Percentiles rank a stretch among this genome's conserved stretches.
Conservation (phyloP, 345 rosid species). For the Balakata baccata region DNA sequence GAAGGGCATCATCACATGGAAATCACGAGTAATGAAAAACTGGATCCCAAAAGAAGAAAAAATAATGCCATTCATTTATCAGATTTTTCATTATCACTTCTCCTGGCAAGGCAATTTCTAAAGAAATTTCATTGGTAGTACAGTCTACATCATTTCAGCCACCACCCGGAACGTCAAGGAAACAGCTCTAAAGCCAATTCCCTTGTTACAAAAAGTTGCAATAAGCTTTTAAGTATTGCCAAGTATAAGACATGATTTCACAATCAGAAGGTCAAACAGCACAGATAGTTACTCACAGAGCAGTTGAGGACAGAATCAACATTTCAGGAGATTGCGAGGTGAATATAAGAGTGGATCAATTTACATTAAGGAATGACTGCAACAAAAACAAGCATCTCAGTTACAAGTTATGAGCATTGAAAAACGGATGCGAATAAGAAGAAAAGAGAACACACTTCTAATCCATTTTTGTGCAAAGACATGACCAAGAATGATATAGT, state of each 20-base stretch:
- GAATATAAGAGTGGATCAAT: not conserved
- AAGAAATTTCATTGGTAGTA: not conserved
- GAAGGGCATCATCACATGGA: not conserved
- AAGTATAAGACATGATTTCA: not conserved
- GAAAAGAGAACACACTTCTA: not conserved
- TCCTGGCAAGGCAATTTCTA: not conserved
- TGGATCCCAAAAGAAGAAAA: not conserved
- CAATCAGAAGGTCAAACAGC: not conserved
- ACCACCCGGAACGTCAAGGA: not conserved
- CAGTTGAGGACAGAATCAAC: not conserved
- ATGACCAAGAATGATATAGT: not conserved
- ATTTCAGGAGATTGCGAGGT: not conserved
- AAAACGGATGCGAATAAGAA: not conserved
- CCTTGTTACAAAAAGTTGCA: not conserved
- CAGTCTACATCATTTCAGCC: not conserved
- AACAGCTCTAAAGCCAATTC: not conserved
- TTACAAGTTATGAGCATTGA: not conserved
- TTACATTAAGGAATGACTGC: constrained; percentile 4
- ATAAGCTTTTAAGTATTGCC: too few relatives aligned
- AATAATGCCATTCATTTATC: too few relatives aligned
- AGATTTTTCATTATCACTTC: not conserved
- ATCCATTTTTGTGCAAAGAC: not conserved
- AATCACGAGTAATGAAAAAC: too few relatives aligned
- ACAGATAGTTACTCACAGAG: not conserved
- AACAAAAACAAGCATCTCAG: not conserved